A percentile compares a stretch with the other conserved stretches of the same genome.
These are phyloP conservation scores for Trichoderma breve DNA, from an alignment of 2,329 filamentous ascomycete genomes.

Conservation along the genomic window DNA sequence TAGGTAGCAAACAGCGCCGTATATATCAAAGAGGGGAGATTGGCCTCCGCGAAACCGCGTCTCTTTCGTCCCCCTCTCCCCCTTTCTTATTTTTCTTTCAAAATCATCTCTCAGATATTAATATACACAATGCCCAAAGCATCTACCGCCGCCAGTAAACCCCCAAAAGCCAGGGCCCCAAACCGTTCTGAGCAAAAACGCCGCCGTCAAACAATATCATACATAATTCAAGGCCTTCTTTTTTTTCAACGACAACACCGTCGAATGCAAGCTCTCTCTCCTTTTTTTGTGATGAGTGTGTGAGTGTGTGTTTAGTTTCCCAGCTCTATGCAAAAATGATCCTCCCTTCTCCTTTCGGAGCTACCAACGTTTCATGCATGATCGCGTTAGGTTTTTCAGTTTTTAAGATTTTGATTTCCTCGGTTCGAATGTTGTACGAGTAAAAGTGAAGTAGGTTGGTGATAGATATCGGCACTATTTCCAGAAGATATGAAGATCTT, in stretches of 20 bases:
- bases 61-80: slow-evolving; percentile 25
- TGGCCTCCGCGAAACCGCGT: slow-evolving; percentile 31
- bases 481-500: slow-evolving; percentile 23
- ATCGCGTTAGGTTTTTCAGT: slow-evolving; percentile 22
- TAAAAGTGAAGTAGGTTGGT: not conserved
- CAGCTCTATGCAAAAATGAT: slow-evolving; percentile 23
- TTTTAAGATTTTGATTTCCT: not conserved
- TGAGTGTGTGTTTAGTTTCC: slow-evolving; percentile 3
- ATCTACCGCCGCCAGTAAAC: not conserved
- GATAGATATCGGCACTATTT: slow-evolving; percentile 11
- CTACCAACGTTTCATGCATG: slow-evolving; percentile 18
- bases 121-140: slow-evolving; percentile 31
- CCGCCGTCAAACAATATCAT: slow-evolving; percentile 28
- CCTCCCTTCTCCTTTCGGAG: not conserved
- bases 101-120: slow-evolving; percentile 24
- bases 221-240: slow-evolving; percentile 33
- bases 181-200: slow-evolving; percentile 28
- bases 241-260: slow-evolving; percentile 33
- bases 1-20: not conserved
- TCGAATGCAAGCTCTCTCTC: slow-evolving; percentile 33
- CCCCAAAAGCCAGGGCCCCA: slow-evolving; percentile 6
- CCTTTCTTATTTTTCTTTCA: slow-evolving; percentile 17
- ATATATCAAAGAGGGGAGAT: slow-evolving; percentile 34
- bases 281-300: not conserved
- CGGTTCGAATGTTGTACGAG: not conserved